These are phyloP conservation scores for Tephrocybe sp. DNA, from an alignment of 768 basidiomycete genomes.

Conservation along the genomic window DNA sequence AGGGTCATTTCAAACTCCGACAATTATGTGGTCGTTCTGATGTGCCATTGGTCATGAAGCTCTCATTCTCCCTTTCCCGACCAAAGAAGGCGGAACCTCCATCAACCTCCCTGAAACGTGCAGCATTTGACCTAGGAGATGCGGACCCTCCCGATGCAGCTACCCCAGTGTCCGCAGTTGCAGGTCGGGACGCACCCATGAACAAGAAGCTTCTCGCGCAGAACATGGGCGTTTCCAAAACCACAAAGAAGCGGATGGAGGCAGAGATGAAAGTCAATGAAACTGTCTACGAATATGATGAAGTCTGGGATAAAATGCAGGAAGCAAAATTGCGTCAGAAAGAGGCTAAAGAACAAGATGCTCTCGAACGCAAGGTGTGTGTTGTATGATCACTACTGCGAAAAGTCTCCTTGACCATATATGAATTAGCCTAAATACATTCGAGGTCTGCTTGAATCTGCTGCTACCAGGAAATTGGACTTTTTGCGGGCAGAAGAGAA, in stretches of 20 bases:
- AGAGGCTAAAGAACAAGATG: conserved; percentile 70
- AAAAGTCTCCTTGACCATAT: conserved; percentile 11
- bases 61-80: conserved; percentile 83
- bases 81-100: conserved; percentile 47
- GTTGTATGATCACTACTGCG: not conserved
- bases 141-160: conserved; percentile 54
- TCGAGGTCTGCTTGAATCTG: conserved; percentile 68
- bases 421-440: conserved; percentile 87
- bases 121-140: conserved; percentile 64
- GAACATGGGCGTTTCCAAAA: conserved; percentile 57
- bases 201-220: conserved; percentile 60
- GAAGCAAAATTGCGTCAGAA: conserved; percentile 75
- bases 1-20: conserved; percentile 32
- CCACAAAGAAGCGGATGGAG: conserved; percentile 71
- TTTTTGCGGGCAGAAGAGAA: conserved; percentile 95
- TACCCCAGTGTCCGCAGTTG: conserved; percentile 39
- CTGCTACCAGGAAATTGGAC: conserved; percentile 86
- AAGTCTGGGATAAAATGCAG: conserved; percentile 95
- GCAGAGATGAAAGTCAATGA: conserved; percentile 76
- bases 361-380: conserved; percentile 74
- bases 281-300: conserved; percentile 93
- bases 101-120: conserved; percentile 47
- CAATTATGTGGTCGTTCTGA: conserved; percentile 1
- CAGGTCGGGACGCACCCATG: conserved; percentile 36
- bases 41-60: conserved; percentile 58